Evolutionary conservation across 2,329 filamentous ascomycete genomes (phyloP), one percentile per base, ranked within the genome.

Genomic region (Coleophoma eucalyptorum): DNA sequence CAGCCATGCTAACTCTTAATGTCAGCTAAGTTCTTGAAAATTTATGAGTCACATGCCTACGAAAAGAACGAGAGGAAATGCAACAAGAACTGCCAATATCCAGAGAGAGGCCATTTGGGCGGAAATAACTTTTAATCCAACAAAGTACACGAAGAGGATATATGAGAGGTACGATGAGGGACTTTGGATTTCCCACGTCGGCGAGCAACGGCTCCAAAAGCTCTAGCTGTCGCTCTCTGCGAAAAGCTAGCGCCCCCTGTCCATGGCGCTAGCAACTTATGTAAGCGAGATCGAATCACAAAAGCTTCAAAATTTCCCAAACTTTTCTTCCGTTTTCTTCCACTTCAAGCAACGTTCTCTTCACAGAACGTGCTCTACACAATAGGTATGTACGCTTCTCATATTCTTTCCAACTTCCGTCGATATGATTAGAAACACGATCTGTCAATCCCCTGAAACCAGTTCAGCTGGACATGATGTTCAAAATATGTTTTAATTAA

Each of bases 371-470:
- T 44, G 42, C 42, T 32, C 21, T 32, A 10, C 21, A 10, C n/a
- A 18, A 44, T n/a, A 44, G 42, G 42, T 44, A 44, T n/a, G 42
- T 18, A 8, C 11, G 11, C n/a, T 15, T 10, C 20, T 7, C 3
- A 26, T 26, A 12, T 32, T 12, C n/a, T 19, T 11, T 12, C 19
- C 42, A 5, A n/a, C 15, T n/a, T 20, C 20, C 20, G 12, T 62
- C 69, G 64, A 69, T 67, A 88, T 87, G 85, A 88, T 84, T 82
- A 83, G 72, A 76, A 70, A 71, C 59, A 63, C 58, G 83, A 89
- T 90, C 86, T 90, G 86, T 90, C 86, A 90, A 89, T 90, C 86
- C 83, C 77, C 86, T 87, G 85, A 89, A 74, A 71, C 73, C 73
- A 64, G 62, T 50, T 52, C 49, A 47, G 61, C 62, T 66, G 60